phyloP scores from a whole-genome alignment of 345 rosid genomes.

The Conringia planisiliqua region DNA sequence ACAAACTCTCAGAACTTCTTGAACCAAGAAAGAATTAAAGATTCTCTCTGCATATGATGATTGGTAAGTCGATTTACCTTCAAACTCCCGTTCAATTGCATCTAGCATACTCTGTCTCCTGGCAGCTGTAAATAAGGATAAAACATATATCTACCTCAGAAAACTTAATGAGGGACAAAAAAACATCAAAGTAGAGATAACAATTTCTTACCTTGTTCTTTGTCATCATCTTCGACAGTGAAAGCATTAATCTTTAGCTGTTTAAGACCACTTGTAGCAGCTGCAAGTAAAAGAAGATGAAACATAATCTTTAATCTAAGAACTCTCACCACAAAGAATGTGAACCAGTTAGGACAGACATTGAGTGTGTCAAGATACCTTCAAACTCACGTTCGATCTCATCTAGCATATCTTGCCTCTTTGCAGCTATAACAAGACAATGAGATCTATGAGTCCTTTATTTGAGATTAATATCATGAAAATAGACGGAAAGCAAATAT shows the following conservation, averaged over 20 bases:
- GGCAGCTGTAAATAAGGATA: slow-evolving; percentile 10
- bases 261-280: slow-evolving; percentile 30
- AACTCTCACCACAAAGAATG: background rate
- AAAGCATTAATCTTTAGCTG: slow-evolving; percentile 30
- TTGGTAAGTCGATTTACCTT: slow-evolving; percentile 11
- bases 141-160: background rate
- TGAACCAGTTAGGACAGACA: background rate
- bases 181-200: background rate
- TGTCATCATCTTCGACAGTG: slow-evolving; percentile 18
- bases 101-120: slow-evolving; percentile 31
- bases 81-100: slow-evolving; percentile 30
- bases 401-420: slow-evolving; percentile 26
- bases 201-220: slow-evolving; percentile 21
- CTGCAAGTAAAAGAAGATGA: slow-evolving; percentile 21
- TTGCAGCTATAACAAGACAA: slow-evolving; percentile 26
- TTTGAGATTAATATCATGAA: background rate
- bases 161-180: background rate
- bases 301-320: background rate
- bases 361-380: slow-evolving; percentile 21
- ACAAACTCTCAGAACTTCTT: slow-evolving; percentile 3
- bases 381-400: slow-evolving; percentile 36
- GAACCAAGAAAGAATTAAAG: background rate
- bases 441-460: background rate
- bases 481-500: background rate
- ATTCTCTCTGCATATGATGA: background rate